phyloP scores from a whole-genome alignment of 2,329 filamentous ascomycete genomes.

The Paecilomyces variotii region DNA sequence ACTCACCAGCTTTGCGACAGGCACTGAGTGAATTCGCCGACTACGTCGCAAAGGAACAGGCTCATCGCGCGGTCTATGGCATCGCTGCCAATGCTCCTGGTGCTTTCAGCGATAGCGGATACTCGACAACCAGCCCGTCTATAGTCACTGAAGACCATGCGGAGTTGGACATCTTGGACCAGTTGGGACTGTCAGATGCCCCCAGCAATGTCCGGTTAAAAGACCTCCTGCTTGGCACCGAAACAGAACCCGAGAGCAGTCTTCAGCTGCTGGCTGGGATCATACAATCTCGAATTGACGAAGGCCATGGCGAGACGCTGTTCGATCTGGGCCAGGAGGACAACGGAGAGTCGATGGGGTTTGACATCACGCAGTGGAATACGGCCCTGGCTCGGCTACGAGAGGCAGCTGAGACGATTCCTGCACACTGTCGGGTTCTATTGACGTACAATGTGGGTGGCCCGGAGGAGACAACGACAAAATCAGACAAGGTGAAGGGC shows the following conservation, averaged over 20 bases:
- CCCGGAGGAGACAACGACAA: slow-evolving; percentile 59
- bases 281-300: slow-evolving; percentile 61
- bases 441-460: slow-evolving; percentile 88
- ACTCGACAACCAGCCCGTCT: slow-evolving; percentile 28
- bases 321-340: slow-evolving; percentile 92
- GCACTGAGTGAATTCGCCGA: slow-evolving; percentile 95
- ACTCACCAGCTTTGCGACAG: slow-evolving; percentile 25
- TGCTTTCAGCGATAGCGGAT: slow-evolving; percentile 34
- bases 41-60: slow-evolving; percentile 92
- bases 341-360: slow-evolving; percentile 73
- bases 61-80: slow-evolving; percentile 35
- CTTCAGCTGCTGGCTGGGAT: slow-evolving; percentile 57
- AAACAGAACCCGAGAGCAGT: slow-evolving; percentile 50
- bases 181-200: slow-evolving; percentile 63
- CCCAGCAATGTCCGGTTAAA: slow-evolving; percentile 59
- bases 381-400: slow-evolving; percentile 58
- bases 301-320: slow-evolving; percentile 80
- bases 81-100: slow-evolving; percentile 23
- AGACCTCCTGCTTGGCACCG: slow-evolving; percentile 58
- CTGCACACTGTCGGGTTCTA: slow-evolving; percentile 71
- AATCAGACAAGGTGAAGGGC: slow-evolving; percentile 59
- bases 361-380: slow-evolving; percentile 69
- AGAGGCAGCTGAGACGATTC: slow-evolving; percentile 54
- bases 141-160: slow-evolving; percentile 60
- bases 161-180: slow-evolving; percentile 84